Base-by-base conservation (phyloP, 2,329 filamentous ascomycete genomes). In the Alternaria gansuensis region DNA sequence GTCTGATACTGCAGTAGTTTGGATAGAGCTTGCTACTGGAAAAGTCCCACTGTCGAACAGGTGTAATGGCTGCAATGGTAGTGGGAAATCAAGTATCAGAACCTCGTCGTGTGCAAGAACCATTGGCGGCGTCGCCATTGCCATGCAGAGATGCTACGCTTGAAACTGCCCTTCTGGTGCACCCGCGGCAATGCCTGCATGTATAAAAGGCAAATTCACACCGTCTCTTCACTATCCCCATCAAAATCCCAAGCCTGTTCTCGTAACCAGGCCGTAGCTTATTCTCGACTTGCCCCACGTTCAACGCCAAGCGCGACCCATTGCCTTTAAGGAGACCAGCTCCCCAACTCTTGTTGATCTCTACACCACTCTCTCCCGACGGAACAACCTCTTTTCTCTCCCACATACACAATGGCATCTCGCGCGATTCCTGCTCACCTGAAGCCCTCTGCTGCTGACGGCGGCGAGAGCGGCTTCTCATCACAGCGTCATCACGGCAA, bases 371-470 rank as follows among this genome's bases (percentile, higher is more conserved):
- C 52, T 57, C 39, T 36, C 57, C 37, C 31, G 45, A 33, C 51
- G 55, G 49, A 59, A 48, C 24, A n/a, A 36, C 29, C 44, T 51
- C 26, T 24, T 54, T 24, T 33, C 46, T 44, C 37, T 33, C 45
- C 40, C 26, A 58, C 54, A 52, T 28, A 72, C 67, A 82, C 70
- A 72, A 94, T 94, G 90, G 88, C 90, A 66, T 84, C 87, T 74
- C 82, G 83, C 70, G 90, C 91, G 65, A 83, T 97, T 71, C 92
- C 93, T 66, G 84, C 90, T 41, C 94, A 96, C 84, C 85, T 97
- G 73, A 94, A 92, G 85, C 85, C 88, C 63, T 80, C 81, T 59
- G 68, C 72, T 36, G 75, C 75, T 36, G 71, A 65, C 36, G 75
- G 74, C 60, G 81, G 77, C 64, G 76, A 73, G 56, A 67, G 68